A percentile compares a stretch with the other conserved stretches of the same genome.
phyloP scores from a whole-genome alignment of 768 basidiomycete genomes.

The Tremella mesenterica region DNA sequence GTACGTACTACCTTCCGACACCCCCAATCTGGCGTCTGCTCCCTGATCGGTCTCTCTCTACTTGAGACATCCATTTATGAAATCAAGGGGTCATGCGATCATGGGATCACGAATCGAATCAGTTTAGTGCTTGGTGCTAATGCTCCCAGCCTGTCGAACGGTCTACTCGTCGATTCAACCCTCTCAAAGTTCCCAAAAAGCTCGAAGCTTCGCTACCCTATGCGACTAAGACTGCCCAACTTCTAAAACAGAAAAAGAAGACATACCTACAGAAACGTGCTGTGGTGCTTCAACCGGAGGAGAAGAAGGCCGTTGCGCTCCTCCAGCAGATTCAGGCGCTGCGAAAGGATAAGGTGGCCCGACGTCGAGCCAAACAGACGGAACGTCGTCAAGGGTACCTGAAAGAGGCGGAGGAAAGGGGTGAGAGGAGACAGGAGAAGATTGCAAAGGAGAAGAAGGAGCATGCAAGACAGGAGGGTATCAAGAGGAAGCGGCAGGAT shows the following conservation, averaged over 20 bases:
- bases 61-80: no score
- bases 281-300: slow-evolving; percentile 89
- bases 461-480: slow-evolving; percentile 34
- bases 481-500: slow-evolving; percentile 39
- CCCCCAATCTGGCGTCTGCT: no score
- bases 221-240: slow-evolving; percentile 80
- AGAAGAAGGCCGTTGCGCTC: slow-evolving; percentile 80
- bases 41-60: no score
- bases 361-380: slow-evolving; percentile 77
- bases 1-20: slow-evolving; percentile 32
- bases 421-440: slow-evolving; percentile 37
- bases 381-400: slow-evolving; percentile 60
- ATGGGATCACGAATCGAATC: no score
- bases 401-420: slow-evolving; percentile 63
- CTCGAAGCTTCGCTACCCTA: slow-evolving; percentile 86
- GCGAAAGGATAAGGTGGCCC: slow-evolving; percentile 72
- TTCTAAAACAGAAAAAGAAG: slow-evolving; percentile 60
- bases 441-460: slow-evolving; percentile 42
- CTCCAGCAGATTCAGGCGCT: slow-evolving; percentile 89
- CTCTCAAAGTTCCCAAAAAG: slow-evolving; percentile 75
- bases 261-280: slow-evolving; percentile 94
- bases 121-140: neutral
- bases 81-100: no score
- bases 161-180: slow-evolving; percentile 74
- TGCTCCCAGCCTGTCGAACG: slow-evolving; percentile 56